Percentiles rank a stretch among this genome's conserved stretches.
Conservation (phyloP, 2,329 filamentous ascomycete genomes). For the Stagonosporopsis tanaceti region DNA sequence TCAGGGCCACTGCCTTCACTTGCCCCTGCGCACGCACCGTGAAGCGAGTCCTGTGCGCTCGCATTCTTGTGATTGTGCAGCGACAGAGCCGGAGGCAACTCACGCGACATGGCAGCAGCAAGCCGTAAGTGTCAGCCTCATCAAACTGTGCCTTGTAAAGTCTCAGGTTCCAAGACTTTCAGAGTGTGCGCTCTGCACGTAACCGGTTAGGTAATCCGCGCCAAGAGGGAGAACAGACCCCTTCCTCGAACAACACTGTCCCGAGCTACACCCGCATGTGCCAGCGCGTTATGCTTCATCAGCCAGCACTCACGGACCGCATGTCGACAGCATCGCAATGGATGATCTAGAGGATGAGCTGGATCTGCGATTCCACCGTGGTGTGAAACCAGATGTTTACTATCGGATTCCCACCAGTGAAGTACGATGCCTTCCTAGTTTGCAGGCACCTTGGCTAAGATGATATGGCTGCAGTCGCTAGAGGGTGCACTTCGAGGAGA, state of each 20-base stretch:
- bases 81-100: constrained; percentile 4
- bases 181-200: not conserved
- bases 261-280: constrained; percentile 8
- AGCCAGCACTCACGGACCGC: constrained; percentile 3
- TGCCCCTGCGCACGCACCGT: constrained; percentile 15
- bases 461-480: constrained; percentile 30
- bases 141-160: not conserved
- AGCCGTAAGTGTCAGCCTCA: constrained; percentile 7
- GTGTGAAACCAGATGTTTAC: constrained; percentile 42
- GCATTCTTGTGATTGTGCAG: constrained; percentile 7
- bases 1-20: not conserved
- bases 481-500: constrained; percentile 43
- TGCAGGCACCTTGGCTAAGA: constrained; percentile 25
- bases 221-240: not conserved
- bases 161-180: not conserved
- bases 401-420: constrained; percentile 42
- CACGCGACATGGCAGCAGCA: constrained; percentile 6
- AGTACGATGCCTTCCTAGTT: constrained; percentile 25
- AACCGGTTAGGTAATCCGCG: not conserved
- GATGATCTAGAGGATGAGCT: constrained; percentile 43
- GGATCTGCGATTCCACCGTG: constrained; percentile 41
- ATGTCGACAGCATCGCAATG: constrained; percentile 26
- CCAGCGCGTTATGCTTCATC: constrained; percentile 12
- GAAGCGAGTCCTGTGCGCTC: constrained; percentile 8
- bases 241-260: constrained; percentile 9